A percentile compares a stretch with the other conserved stretches of the same genome.
These are phyloP conservation scores for Alternaria ventricosa DNA, from an alignment of 2,329 filamentous ascomycete genomes.

Conservation along the genomic window DNA sequence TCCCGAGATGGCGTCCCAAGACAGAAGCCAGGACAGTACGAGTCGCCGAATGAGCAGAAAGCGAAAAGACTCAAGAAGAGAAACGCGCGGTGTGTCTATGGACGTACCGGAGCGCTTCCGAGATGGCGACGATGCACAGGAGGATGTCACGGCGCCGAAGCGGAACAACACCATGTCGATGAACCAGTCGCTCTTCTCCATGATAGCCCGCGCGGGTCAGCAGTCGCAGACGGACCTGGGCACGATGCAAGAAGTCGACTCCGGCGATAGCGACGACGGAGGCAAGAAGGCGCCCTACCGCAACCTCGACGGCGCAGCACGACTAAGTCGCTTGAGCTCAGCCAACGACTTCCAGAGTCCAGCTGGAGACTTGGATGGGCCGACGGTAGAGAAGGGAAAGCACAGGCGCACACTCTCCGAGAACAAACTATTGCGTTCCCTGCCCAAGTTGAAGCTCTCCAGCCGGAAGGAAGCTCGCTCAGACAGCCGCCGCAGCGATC, in stretches of 20 bases:
- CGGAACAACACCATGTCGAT: conserved; percentile 66
- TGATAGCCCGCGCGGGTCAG: conserved; percentile 88
- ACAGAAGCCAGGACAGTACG: conserved; percentile 31
- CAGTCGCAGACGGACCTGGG: conserved; percentile 82
- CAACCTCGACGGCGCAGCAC: conserved; percentile 43
- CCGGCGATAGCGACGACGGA: conserved; percentile 75
- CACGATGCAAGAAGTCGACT: conserved; percentile 73
- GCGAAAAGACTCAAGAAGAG: conserved; percentile 36
- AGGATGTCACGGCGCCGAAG: conserved; percentile 66
- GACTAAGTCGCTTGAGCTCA: conserved; percentile 45
- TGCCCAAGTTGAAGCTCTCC: conserved; percentile 62
- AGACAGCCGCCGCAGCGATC: conserved; percentile 56
- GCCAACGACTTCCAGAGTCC: conserved; percentile 37
- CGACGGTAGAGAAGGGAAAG: conserved; percentile 35
- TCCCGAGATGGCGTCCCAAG: conserved; percentile 44
- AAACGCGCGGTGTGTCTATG: conserved; percentile 49
- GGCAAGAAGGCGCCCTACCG: conserved; percentile 33
- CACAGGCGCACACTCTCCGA: conserved; percentile 69
- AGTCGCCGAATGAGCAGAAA: conserved; percentile 45
- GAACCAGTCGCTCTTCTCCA: conserved; percentile 93
- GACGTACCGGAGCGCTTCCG: conserved; percentile 65
- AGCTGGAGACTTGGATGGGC: conserved; percentile 21
- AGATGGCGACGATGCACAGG: conserved; percentile 65
- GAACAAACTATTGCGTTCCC: conserved; percentile 68
- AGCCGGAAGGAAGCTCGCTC: conserved; percentile 39